Evolutionary conservation across 805 yeast species (phyloP), one percentile per base, ranked within the genome.

Genomic region (Torulaspora quercuum): DNA sequence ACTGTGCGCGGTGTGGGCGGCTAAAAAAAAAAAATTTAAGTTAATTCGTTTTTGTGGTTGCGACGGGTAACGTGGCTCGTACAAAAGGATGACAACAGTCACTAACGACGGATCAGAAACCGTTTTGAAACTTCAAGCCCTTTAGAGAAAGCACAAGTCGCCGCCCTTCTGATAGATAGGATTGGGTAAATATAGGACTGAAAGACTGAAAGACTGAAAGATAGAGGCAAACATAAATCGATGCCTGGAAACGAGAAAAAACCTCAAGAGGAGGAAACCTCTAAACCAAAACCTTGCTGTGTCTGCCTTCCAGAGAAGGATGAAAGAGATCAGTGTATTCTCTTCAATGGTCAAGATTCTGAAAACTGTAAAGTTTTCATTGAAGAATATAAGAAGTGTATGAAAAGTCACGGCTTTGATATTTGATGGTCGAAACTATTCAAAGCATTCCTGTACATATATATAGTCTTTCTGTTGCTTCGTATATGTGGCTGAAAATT

Each of bases 261-360:
- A 15, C 22, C 17, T 4, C 15, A 20, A 10, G 42, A 25, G 3
- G 27, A 22, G 11, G 37, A 33, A 13, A 22, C 14, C 25, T 19
- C 30, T 24, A 81, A 86, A 57, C 95, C 95, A 47, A 90, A 89
- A 66, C 97, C 98, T 41, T 90, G 98, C 65, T 90, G 97, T 57
- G 97, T 90, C 14, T 92, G 97, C 63, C 75, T 80, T 50, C 83
- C 82, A 21, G 87, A 87, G 55, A 87, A 87, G 64, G 73, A 81
- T 43, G 60, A 66, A 15, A 75, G 97, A 56, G 98, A 90, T 55
- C 89, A 88, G 54, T 92, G 97, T 59, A 67, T 90, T 39, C 71
- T 90, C 45, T 65, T 76, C 49, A 78, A 84, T 52, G 96, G 95
- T 31, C 81, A 81, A 49, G 97, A 88, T 12, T 71, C 84, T 29